Conservation (phyloP, 352 stramenopile species). For the Lagenidium sp. region DNA sequence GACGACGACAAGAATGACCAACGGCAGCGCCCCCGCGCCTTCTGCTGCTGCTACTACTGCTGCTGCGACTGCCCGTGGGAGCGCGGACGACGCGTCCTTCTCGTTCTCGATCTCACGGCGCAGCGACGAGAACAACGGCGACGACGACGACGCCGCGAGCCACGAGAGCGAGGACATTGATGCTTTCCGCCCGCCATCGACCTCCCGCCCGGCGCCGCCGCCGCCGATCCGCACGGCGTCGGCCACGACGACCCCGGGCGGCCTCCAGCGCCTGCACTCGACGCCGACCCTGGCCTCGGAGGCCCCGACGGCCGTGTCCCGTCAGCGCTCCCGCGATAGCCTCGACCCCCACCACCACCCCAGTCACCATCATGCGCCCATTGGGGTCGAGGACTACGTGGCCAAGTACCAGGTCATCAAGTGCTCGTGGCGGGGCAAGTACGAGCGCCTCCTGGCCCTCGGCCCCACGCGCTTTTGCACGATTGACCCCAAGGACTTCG, state of each 20-base stretch:
- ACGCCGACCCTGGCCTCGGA: too few relatives aligned
- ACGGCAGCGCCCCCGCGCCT: too few relatives aligned
- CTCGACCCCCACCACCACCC: too few relatives aligned
- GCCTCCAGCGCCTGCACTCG: neutral
- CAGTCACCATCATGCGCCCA: constrained; percentile 1
- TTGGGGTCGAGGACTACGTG: constrained; percentile 67
- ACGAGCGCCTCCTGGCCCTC: constrained; percentile 81
- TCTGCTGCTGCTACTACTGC: too few relatives aligned
- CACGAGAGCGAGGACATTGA: constrained; percentile 1
- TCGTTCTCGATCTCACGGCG: constrained; percentile 6
- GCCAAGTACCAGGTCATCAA: constrained; percentile 84
- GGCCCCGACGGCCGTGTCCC: too few relatives aligned
- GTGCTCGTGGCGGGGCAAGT: constrained; percentile 77
- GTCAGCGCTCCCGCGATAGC: too few relatives aligned
- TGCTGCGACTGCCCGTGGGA: neutral
- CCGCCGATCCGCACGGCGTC: constrained; percentile 1
- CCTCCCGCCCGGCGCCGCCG: neutral
- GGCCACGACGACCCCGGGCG: neutral
- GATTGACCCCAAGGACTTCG: constrained; percentile 81
- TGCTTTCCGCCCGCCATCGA: too few relatives aligned
- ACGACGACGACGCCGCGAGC: neutral
- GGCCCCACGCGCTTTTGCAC: constrained; percentile 74
- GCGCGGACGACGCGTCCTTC: constrained; percentile 3
- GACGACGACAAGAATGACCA: too few relatives aligned
- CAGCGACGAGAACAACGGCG: constrained; percentile 3